phyloP scores from a whole-genome alignment of 2,329 filamentous ascomycete species.

The Aspergillus sp. region DNA sequence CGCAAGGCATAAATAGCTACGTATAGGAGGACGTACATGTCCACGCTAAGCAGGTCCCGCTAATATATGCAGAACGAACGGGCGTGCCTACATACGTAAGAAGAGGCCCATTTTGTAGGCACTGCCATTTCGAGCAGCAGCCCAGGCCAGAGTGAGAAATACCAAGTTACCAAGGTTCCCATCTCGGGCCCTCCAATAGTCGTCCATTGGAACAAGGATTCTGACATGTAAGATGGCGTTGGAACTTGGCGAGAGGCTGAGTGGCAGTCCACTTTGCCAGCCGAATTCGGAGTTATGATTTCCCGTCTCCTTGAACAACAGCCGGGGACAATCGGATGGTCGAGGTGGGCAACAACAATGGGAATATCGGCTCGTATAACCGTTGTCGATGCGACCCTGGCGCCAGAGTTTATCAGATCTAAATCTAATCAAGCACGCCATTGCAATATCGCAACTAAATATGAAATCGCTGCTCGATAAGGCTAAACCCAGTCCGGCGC shows the following conservation, averaged over 20 bases:
- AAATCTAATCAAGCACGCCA: not conserved
- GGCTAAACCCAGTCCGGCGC: not conserved
- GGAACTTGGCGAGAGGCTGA: not conserved
- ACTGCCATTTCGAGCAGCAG: not conserved
- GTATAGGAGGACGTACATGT: constrained; percentile 2
- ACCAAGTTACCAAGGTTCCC: not conserved
- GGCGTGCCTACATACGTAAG: constrained; percentile 1
- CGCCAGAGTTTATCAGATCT: not conserved
- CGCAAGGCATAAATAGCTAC: not conserved
- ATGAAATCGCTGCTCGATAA: not conserved
- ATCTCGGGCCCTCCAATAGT: not conserved
- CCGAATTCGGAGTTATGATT: constrained; percentile 6
- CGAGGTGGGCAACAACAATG: too few relatives aligned
- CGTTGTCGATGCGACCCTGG: too few relatives aligned
- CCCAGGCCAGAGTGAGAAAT: not conserved
- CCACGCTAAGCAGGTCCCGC: not conserved
- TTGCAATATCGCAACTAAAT: not conserved
- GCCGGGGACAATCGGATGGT: too few relatives aligned
- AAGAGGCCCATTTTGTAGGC: constrained; percentile 1
- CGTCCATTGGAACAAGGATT: not conserved
- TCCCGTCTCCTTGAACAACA: not conserved
- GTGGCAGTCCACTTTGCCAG: not conserved
- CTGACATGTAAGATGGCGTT: not conserved
- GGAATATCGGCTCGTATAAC: too few relatives aligned
- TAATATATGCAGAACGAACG: not conserved